These are phyloP conservation scores for Lachnellula suecica DNA, from an alignment of 2,329 filamentous ascomycete species.

Conservation along the genomic window DNA sequence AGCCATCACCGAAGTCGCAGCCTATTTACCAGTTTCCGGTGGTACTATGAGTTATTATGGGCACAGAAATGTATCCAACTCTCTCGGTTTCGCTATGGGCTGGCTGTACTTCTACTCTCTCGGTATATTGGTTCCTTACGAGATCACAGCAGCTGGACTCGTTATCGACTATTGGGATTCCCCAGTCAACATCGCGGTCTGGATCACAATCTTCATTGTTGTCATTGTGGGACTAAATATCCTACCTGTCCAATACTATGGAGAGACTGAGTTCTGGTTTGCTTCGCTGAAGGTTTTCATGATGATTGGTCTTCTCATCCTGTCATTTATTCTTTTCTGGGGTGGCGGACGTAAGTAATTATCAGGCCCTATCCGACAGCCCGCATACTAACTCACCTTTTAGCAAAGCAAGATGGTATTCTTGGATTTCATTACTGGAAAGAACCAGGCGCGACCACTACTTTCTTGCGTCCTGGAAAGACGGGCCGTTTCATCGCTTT, in stretches of 20 bases:
- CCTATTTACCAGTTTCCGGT: conserved; percentile 56
- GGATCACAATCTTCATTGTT: conserved; percentile 39
- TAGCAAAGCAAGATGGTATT: conserved; percentile 24
- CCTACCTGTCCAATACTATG: conserved; percentile 54
- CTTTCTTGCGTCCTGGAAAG: conserved; percentile 38
- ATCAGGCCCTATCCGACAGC: no score
- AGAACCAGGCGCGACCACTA: conserved; percentile 44
- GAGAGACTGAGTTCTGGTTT: conserved; percentile 57
- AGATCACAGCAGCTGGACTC: conserved; percentile 41
- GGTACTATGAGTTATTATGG: conserved; percentile 49
- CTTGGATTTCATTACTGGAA: conserved; percentile 49
- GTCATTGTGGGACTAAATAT: conserved; percentile 39
- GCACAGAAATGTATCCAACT: conserved; percentile 43
- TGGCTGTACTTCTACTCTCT: conserved; percentile 39
- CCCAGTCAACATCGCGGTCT: conserved; percentile 40
- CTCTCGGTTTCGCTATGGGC: conserved; percentile 44
- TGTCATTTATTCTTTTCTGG: conserved; percentile 35
- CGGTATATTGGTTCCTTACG: conserved; percentile 37
- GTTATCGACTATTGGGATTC: conserved; percentile 44
- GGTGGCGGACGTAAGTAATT: conserved; percentile 35
- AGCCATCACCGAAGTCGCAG: conserved; percentile 55
- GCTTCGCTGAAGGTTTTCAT: conserved; percentile 33
- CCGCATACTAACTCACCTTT: not conserved
- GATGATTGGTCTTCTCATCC: conserved; percentile 30
- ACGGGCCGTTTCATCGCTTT: conserved; percentile 53